Conservation (phyloP, 768 basidiomycete species). For the Tylopilus intermedius region DNA sequence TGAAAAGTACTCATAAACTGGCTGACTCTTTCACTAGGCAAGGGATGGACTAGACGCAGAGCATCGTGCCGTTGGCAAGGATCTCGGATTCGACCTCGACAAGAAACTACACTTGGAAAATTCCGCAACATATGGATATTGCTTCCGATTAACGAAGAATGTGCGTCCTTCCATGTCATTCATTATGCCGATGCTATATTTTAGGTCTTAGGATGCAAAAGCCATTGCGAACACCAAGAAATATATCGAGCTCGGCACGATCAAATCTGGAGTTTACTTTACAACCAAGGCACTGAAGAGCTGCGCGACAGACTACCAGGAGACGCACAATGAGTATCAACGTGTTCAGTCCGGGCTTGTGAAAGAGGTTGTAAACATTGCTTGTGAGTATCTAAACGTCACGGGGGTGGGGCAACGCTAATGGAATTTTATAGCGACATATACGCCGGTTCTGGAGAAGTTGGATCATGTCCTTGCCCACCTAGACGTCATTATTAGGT, state of each 20-base stretch:
- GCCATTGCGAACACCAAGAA: slow-evolving; percentile 53
- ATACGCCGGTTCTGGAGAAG: slow-evolving; percentile 80
- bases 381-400: slow-evolving; percentile 48
- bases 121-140: slow-evolving; percentile 83
- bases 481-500: slow-evolving; percentile 90
- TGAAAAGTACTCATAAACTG: not conserved
- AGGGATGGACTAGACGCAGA: slow-evolving; percentile 82
- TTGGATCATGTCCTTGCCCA: slow-evolving; percentile 83
- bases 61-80: slow-evolving; percentile 62
- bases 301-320: slow-evolving; percentile 66
- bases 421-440: slow-evolving; percentile 61
- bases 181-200: not conserved
- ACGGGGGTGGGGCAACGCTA: not conserved
- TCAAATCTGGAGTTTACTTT: slow-evolving; percentile 86
- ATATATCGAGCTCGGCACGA: slow-evolving; percentile 80
- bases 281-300: slow-evolving; percentile 72
- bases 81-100: slow-evolving; percentile 78
- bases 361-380: slow-evolving; percentile 89
- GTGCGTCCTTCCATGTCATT: slow-evolving; percentile 39
- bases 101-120: slow-evolving; percentile 97
- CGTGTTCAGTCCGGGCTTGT: slow-evolving; percentile 78
- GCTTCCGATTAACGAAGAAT: slow-evolving; percentile 87
- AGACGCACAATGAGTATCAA: slow-evolving; percentile 63
- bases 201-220: slow-evolving; percentile 65
- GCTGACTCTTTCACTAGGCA: slow-evolving; percentile 31